Evolutionary conservation across 1,139 yeast genomes (phyloP).

Genomic region (Lodderomyces oxycetoniae): DNA sequence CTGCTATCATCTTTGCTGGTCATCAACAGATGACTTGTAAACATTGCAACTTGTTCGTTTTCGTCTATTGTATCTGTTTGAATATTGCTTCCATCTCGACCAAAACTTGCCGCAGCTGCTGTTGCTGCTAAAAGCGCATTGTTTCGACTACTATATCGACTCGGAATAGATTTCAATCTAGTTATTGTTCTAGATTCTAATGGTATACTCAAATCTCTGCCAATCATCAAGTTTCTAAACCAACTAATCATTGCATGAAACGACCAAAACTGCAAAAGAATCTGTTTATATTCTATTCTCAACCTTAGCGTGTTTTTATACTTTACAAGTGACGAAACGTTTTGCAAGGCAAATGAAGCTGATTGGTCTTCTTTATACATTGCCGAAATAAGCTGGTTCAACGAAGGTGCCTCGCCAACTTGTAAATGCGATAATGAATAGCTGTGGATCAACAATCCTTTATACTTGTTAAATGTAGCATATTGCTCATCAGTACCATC

Average conservation of each 20-base stretch:
- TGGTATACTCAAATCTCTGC: constrained; percentile 34
- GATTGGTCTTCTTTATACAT: constrained; percentile 24
- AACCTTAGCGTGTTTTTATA: constrained; percentile 37
- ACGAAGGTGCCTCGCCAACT: constrained; percentile 39
- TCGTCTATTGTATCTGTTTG: not conserved
- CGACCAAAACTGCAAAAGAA: constrained; percentile 42
- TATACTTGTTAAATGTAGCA: constrained; percentile 19
- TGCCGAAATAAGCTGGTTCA: constrained; percentile 26
- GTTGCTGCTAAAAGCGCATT: constrained; percentile 26
- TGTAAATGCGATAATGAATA: constrained; percentile 31
- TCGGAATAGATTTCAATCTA: constrained; percentile 32
- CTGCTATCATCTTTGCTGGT: constrained; percentile 6
- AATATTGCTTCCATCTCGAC: constrained; percentile 4
- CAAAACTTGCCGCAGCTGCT: constrained; percentile 23
- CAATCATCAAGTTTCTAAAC: constrained; percentile 33
- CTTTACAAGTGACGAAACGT: constrained; percentile 25
- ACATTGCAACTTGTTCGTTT: not conserved
- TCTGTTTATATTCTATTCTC: constrained; percentile 38
- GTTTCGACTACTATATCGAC: constrained; percentile 19
- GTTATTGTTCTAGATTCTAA: constrained; percentile 29
- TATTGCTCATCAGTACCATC: constrained; percentile 7
- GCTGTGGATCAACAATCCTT: constrained; percentile 23
- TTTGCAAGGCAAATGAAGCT: constrained; percentile 14
- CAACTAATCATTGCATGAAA: constrained; percentile 38
- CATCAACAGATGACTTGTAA: constrained; percentile 1